Base-by-base conservation (phyloP, 1,284 basidiomycete genomes). In the Pyrrhoderma noxium region DNA sequence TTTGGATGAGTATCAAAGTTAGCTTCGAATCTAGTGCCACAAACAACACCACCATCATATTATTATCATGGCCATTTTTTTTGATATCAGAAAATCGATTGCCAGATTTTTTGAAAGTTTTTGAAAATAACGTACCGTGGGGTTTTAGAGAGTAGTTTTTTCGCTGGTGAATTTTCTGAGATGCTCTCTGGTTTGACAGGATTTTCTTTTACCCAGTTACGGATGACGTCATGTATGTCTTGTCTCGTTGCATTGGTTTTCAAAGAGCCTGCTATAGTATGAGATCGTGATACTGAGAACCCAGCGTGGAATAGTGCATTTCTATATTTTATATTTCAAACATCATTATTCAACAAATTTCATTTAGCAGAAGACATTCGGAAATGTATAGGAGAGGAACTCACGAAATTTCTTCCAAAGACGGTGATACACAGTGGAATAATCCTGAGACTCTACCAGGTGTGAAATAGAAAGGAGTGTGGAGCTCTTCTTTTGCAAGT, bases 301-400 rank as follows among this genome's bases (percentile, higher is more conserved):
- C 92, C 91, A 1, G 81, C 90, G 59, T 98, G 83, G 3, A 98
- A 75, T 18, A 99, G 72, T 0, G 91, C 94, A 35, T 92, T 95
- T 1, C 90, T 85, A 61, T 52, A 45, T 34, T 46, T 41, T 47
- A 56, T 43, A 18, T n/a, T n/a, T n/a, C n/a, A n/a, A n/a, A 34
- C 13, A 37, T 41, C 3, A 48, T 47, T 27, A 14, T 11, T 40
- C 19, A 3, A 14, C 21, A 22, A 36, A 52, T 45, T 21, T 4
- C 16, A 19, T 39, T 18, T 41, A 38, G 19, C 35, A n/a, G 14
- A 34, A n/a, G n/a, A n/a, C n/a, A n/a, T n/a, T n/a, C n/a, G n/a
- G n/a, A n/a, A n/a, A n/a, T n/a, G 8, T 9, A n/a, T 25, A 35
- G 42, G 18, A 16, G 18, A 47, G 16, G 23, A 11, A 9, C 3